A percentile compares a stretch with the other conserved stretches of the same genome.
Evolutionary conservation across 2,329 filamentous ascomycete species (phyloP).

Genomic region (Ampelomyces quisqualis): DNA sequence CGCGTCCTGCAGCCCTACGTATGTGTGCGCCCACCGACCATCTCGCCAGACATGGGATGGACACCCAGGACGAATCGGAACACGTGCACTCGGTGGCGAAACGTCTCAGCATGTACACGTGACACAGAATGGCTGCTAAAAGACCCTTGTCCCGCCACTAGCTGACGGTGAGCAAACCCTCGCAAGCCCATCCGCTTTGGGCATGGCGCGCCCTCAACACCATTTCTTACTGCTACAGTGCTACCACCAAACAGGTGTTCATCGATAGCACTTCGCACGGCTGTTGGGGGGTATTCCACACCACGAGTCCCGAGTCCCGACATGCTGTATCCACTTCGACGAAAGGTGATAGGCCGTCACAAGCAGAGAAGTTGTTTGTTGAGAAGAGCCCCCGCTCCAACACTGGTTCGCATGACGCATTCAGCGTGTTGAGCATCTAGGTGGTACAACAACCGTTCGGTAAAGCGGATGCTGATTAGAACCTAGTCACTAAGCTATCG

Average conservation of each 20-base stretch:
- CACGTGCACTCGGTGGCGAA: not conserved
- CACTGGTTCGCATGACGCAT: not conserved
- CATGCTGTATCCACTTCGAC: not conserved
- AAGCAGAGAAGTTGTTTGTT: not conserved
- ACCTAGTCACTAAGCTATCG: too few species aligned
- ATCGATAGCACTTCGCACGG: slow-evolving; percentile 7
- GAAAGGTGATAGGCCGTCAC: not conserved
- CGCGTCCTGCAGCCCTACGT: slow-evolving; percentile 19
- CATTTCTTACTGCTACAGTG: slow-evolving; percentile 16
- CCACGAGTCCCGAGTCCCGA: not conserved
- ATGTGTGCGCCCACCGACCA: slow-evolving; percentile 1
- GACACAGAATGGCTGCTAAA: slow-evolving; percentile 8
- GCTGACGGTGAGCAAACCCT: slow-evolving; percentile 3
- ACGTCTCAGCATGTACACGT: not conserved
- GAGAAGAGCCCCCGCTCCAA: not conserved
- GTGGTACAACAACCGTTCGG: too few species aligned
- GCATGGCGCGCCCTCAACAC: slow-evolving; percentile 24
- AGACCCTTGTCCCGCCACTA: slow-evolving; percentile 6
- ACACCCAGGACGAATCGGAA: not conserved
- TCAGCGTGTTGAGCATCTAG: not conserved
- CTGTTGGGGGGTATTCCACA: not conserved
- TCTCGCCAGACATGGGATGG: not conserved
- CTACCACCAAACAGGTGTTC: slow-evolving; percentile 16
- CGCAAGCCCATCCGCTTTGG: slow-evolving; percentile 20
- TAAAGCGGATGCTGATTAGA: too few species aligned